These are phyloP conservation scores for Heterobasidion irregulare DNA, from an alignment of 1,284 basidiomycete genomes.

Conservation along the genomic window DNA sequence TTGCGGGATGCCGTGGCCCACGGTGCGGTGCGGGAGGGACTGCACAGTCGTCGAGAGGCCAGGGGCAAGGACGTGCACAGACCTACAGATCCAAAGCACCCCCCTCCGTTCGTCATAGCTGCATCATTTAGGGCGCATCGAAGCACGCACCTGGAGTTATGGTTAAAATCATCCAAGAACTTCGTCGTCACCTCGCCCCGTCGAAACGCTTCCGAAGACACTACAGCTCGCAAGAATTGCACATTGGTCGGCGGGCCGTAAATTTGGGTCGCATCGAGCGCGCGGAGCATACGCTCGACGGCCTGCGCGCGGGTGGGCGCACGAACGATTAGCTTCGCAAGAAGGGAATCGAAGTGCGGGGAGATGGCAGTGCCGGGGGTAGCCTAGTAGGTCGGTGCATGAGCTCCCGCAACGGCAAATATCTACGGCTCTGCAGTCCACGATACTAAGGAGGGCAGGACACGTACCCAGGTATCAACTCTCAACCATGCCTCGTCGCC, in stretches of 20 bases:
- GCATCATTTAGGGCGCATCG: no score
- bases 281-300: slow-evolving; percentile 26
- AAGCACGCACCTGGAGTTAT: no score
- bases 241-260: slow-evolving; percentile 50
- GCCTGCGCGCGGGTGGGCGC: slow-evolving; percentile 33
- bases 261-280: slow-evolving; percentile 29
- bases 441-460: neutral
- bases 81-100: slow-evolving; percentile 20
- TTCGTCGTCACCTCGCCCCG: no score
- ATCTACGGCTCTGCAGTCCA: neutral
- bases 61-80: slow-evolving; percentile 46
- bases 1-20: slow-evolving; percentile 57
- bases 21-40: slow-evolving; percentile 50
- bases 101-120: no score
- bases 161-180: no score
- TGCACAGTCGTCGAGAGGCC: slow-evolving; percentile 60
- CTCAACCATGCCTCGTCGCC: slow-evolving; percentile 35
- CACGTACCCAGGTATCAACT: slow-evolving; percentile 43
- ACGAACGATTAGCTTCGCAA: slow-evolving; percentile 45
- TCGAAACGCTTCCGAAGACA: no score
- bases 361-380: slow-evolving; percentile 43
- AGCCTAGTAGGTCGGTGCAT: slow-evolving; percentile 9
- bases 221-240: slow-evolving; percentile 29
- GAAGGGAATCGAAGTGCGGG: slow-evolving; percentile 49
- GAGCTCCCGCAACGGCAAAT: neutral